Conservation (phyloP, 1,284 basidiomycete genomes). For the Fistulina hepatica region DNA sequence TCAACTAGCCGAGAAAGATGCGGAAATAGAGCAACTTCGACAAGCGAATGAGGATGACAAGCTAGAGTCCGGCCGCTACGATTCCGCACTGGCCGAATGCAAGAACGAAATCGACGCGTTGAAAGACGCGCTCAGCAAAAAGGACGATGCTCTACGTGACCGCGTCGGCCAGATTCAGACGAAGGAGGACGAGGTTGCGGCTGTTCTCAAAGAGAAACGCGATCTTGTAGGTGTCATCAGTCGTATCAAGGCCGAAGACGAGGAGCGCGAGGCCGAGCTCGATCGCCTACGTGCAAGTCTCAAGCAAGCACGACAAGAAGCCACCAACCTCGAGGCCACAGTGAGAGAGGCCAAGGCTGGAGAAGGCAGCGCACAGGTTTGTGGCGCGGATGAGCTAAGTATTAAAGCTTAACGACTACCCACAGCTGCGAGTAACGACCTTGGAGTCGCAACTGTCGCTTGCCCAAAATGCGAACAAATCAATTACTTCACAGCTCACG, state of each 20-base stretch:
- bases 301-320: conserved; percentile 65
- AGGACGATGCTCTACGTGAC: too few relatives aligned
- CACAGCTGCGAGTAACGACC: conserved; percentile 70
- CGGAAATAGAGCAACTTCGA: conserved; percentile 47
- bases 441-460: conserved; percentile 70
- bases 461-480: conserved; percentile 49
- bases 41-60: too few relatives aligned
- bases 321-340: conserved; percentile 52
- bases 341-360: conserved; percentile 57
- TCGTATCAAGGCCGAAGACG: conserved; percentile 57
- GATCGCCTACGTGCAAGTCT: conserved; percentile 53
- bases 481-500: conserved; percentile 48
- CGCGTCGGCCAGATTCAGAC: conserved; percentile 35
- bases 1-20: conserved; percentile 36
- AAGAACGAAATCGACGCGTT: too few relatives aligned
- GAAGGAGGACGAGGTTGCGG: conserved; percentile 57
- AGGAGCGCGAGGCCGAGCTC: conserved; percentile 64
- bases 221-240: conserved; percentile 67
- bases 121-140: too few relatives aligned
- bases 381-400: conserved; percentile 6
- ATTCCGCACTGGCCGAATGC: too few relatives aligned
- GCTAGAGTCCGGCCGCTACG: too few relatives aligned
- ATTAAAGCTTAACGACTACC: conserved; percentile 4
- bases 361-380: conserved; percentile 61
- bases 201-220: conserved; percentile 49